Percentiles rank a stretch among this genome's conserved stretches.
Conservation (phyloP, 176 grass and related monocot genomes). For the Avena sativa region DNA sequence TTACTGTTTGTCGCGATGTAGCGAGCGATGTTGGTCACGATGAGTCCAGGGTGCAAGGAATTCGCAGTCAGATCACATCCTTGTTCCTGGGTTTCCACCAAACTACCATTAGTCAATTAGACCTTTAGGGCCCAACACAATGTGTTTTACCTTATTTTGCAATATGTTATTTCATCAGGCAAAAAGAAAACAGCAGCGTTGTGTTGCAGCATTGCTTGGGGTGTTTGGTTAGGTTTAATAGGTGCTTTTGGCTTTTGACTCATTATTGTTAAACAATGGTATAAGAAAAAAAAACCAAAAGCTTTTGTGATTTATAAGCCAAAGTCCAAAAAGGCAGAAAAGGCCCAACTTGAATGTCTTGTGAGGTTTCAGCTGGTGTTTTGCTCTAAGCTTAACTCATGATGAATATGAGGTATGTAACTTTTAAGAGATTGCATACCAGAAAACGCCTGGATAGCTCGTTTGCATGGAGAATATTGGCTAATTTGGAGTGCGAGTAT, state of each 20-base stretch:
- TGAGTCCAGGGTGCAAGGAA: slow-evolving; percentile 79
- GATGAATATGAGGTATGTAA: neutral
- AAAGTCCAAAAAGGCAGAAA: too few relatives aligned
- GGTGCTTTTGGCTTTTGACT: too few relatives aligned
- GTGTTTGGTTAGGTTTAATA: too few relatives aligned
- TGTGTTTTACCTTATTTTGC: neutral
- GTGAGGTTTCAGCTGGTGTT: neutral
- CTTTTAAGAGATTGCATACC: slow-evolving; percentile 27
- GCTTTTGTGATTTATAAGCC: too few relatives aligned
- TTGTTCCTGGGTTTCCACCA: slow-evolving; percentile 63
- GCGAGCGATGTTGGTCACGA: slow-evolving; percentile 65
- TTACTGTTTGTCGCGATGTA: slow-evolving; percentile 68
- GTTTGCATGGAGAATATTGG: slow-evolving; percentile 89
- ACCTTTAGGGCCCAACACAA: neutral
- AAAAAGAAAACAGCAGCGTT: neutral
- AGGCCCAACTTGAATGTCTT: neutral
- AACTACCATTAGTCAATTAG: slow-evolving; percentile 22
- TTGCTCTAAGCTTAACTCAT: neutral
- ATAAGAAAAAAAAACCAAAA: too few relatives aligned
- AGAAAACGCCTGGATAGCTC: slow-evolving; percentile 69
- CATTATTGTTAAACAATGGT: too few relatives aligned
- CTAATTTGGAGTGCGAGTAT: slow-evolving; percentile 80
- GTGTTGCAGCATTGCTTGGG: neutral
- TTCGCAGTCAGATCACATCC: slow-evolving; percentile 79
- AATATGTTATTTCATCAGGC: slow-evolving; percentile 26